Percentiles rank a stretch among this genome's conserved stretches.
phyloP scores from a whole-genome alignment of 768 basidiomycete genomes.

The Amanita fuliginea region DNA sequence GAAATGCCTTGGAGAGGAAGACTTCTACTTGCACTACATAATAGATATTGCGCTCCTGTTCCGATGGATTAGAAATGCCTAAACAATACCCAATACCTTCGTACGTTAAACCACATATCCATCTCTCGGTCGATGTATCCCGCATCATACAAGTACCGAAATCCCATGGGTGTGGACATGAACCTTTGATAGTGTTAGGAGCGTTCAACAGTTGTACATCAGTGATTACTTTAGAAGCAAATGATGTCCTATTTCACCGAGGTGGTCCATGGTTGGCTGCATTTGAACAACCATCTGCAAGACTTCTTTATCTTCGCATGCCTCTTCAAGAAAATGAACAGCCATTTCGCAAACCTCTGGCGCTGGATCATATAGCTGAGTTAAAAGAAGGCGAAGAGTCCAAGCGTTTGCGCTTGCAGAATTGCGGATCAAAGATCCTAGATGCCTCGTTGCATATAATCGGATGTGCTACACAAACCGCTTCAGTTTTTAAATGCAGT shows the following conservation, averaged over 20 bases:
- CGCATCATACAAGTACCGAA: constrained; percentile 83
- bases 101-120: constrained; percentile 91
- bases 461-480: constrained; percentile 58
- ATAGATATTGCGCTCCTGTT: constrained; percentile 85
- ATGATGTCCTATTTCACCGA: constrained; percentile 87
- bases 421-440: constrained; percentile 69
- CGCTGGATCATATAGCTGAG: constrained; percentile 91
- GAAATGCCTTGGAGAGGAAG: constrained; percentile 75
- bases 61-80: neutral
- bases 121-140: constrained; percentile 93
- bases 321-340: constrained; percentile 81
- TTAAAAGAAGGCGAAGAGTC: constrained; percentile 85
- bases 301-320: constrained; percentile 74
- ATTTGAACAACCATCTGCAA: constrained; percentile 88
- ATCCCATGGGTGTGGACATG: constrained; percentile 89
- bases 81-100: constrained; percentile 13
- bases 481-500: neutral
- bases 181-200: constrained; percentile 43
- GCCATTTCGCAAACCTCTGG: constrained; percentile 87
- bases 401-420: constrained; percentile 63
- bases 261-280: constrained; percentile 90
- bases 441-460: constrained; percentile 77
- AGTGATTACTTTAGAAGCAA: constrained; percentile 68
- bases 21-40: constrained; percentile 95
- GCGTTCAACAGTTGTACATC: neutral